Evolutionary conservation across 305 asterid species (phyloP), one percentile per base, ranked within the genome.

Genomic region (Solanum hybrid): DNA sequence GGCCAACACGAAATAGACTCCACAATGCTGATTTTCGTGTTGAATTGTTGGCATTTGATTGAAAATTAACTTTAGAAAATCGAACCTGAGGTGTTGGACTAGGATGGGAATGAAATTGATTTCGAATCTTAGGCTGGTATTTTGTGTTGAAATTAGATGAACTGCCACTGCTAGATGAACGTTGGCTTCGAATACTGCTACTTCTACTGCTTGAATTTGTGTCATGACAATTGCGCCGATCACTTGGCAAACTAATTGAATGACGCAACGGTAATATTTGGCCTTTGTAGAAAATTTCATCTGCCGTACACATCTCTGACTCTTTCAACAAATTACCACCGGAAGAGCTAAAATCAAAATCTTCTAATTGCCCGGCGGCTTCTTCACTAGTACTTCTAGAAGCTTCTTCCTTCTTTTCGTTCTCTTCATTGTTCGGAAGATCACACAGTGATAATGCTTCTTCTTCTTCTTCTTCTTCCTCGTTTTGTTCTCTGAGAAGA

Each of bases 371-470:
- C 1, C 10, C 76, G 31, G 16, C 17, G 29, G 14, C 29, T 24
- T 69, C 85, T 31, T 38, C 89, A 5, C 31, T 10, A 69, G 11
- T 8, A 24, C 31, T 11, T 20, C 72, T 24, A 38, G 29, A 42
- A 72, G 5, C 37, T 72, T 87, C 84, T 80, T 84, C 90, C 82
- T 71, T 89, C n/a, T 89, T 64, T 24, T 89, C 89, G 26, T 10
- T n/a, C 24, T 92, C 94, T 38, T 78, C 89, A 80, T 88, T 77
- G n/a, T 92, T 92, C 14, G 98, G 99, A 91, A 97, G 97, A 94
- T 96, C 98, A 82, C 96, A 92, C 36, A 97, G 91, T 1, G 98
- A 97, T 36, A 95, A 93, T 1, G 98, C 94, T 92, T 96, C 98
- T 22, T 94, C 98, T 1, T 92, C 95, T 1, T 77, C 88, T 1